A percentile compares a stretch with the other conserved stretches of the same genome.
Evolutionary conservation across 2,329 filamentous ascomycete genomes (phyloP).

Genomic region (Aschersonia sp.): DNA sequence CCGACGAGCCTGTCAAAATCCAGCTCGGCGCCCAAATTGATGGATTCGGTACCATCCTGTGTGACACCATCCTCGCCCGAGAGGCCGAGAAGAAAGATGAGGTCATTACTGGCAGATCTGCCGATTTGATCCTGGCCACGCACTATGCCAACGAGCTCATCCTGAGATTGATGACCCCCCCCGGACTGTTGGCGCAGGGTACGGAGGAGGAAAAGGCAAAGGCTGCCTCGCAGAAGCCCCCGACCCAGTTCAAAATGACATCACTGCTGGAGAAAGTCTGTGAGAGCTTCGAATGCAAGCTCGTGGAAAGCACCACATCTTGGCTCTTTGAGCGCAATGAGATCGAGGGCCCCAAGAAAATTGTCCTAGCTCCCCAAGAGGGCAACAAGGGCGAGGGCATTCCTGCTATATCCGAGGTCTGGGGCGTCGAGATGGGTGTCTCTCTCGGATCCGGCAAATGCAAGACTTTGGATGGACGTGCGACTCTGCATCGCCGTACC

Average conservation of each 20-base stretch:
- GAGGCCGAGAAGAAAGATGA: conserved; percentile 45
- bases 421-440: conserved; percentile 94
- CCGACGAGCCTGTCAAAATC: conserved; percentile 85
- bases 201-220: conserved; percentile 94
- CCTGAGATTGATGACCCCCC: conserved; percentile 77
- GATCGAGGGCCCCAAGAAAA: conserved; percentile 96
- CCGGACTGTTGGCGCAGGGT: conserved; percentile 69
- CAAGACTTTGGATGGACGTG: conserved; percentile 75
- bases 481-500: conserved; percentile 88
- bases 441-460: conserved; percentile 87
- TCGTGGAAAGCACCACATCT: conserved; percentile 96
- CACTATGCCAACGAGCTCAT: conserved; percentile 94
- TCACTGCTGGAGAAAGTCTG: conserved; percentile 80
- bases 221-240: conserved; percentile 67
- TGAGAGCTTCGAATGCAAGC: conserved; percentile 78
- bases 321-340: conserved; percentile 96
- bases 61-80: conserved; percentile 72
- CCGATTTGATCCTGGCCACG: conserved; percentile 80
- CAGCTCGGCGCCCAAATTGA: conserved; percentile 98
- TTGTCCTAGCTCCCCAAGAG: conserved; percentile 77
- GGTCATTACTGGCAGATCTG: conserved; percentile 59
- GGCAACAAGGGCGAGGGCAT: conserved; percentile 82
- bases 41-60: conserved; percentile 91
- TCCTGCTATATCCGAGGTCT: conserved; percentile 83
- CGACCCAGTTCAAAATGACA: conserved; percentile 77